Base-by-base conservation (phyloP, 2,329 filamentous ascomycete species). In the Tolypocladium ovalisporum region DNA sequence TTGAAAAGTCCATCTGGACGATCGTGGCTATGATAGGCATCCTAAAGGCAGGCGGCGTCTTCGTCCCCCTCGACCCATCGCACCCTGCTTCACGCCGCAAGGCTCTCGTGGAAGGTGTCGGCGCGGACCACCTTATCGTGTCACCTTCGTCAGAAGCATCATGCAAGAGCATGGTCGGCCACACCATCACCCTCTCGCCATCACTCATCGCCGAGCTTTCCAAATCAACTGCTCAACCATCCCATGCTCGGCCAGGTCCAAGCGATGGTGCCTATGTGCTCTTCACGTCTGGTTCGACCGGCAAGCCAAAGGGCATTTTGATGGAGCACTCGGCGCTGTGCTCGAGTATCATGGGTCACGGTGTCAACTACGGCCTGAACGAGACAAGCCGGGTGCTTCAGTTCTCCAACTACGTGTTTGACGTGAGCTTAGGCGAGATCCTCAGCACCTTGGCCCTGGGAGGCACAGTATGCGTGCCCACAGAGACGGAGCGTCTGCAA, bases 341-440 rank as follows among this genome's bases (percentile, higher is more conserved):
- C 1, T 80, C 81, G 0, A 75, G 76, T 4, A 75, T 78, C 24
- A 58, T 76, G 2, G 74, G 74, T 0, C 77, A 84, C 62, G 78
- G 74, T 0, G 69, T 73, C 2, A 71, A 73, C 0, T 69, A 82
- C 10, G 68, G 73, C 1, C 79, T 81, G 56, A 73, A 71, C 42
- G 66, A 64, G 9, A 67, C 65, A 1, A 80, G 80, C 8, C 75
- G 85, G 3, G 76, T 83, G 5, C 59, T 83, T 49, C 77, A 81
- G 56, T 79, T 79, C 57, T 75, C 76, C 4, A 74, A 73, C 7
- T 79, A 77, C 61, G 76, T 75, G 1, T 82, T 81, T 53, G 79
- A 83, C 57, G 73, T 74, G 1, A 75, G 73, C 42, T 65, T 82
- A 13, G 54, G 54, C 1, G 64, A 67, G 29, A 63, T 67, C 10